Evolutionary conservation across 2,329 filamentous ascomycete species (phyloP).

Genomic region (Hymenoscyphus scutula): DNA sequence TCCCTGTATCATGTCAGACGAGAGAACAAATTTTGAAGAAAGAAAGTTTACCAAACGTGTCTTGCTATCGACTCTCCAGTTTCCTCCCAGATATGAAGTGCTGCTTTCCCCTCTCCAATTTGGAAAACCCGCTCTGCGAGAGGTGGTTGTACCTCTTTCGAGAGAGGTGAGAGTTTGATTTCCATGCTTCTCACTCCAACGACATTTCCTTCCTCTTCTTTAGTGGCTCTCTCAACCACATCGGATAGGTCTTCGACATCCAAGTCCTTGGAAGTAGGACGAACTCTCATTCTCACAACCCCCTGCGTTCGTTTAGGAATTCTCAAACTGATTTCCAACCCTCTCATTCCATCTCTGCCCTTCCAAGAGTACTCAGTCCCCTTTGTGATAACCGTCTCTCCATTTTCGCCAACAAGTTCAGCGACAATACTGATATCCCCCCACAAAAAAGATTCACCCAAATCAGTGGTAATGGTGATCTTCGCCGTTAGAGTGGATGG

Average conservation of each 20-base stretch:
- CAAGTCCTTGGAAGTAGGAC: slow-evolving; percentile 15
- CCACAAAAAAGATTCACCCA: slow-evolving; percentile 45
- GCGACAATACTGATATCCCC: slow-evolving; percentile 32
- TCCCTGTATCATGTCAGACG: slow-evolving; percentile 31
- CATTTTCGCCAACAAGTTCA: slow-evolving; percentile 18
- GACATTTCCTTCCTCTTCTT: slow-evolving; percentile 17
- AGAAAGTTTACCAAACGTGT: slow-evolving; percentile 59
- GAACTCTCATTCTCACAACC: slow-evolving; percentile 23
- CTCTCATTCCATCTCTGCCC: slow-evolving; percentile 28
- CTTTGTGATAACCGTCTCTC: slow-evolving; percentile 8
- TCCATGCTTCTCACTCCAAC: slow-evolving; percentile 28
- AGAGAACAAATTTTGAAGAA: slow-evolving; percentile 19
- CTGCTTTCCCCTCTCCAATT: background rate
- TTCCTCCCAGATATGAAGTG: slow-evolving; percentile 59
- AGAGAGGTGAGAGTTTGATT: slow-evolving; percentile 14
- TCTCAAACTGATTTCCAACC: slow-evolving; percentile 26
- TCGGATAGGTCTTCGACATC: slow-evolving; percentile 17
- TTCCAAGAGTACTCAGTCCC: slow-evolving; percentile 28
- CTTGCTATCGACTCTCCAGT: slow-evolving; percentile 70
- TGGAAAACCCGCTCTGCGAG: slow-evolving; percentile 30
- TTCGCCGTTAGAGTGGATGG: slow-evolving; percentile 41
- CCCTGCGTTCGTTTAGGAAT: slow-evolving; percentile 13
- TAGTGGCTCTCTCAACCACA: slow-evolving; percentile 6
- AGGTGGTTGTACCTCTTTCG: slow-evolving; percentile 4
- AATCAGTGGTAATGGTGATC: slow-evolving; percentile 65